These are phyloP conservation scores for Populus hybrid DNA, from an alignment of 441 rosid genomes.

Conservation along the genomic window DNA sequence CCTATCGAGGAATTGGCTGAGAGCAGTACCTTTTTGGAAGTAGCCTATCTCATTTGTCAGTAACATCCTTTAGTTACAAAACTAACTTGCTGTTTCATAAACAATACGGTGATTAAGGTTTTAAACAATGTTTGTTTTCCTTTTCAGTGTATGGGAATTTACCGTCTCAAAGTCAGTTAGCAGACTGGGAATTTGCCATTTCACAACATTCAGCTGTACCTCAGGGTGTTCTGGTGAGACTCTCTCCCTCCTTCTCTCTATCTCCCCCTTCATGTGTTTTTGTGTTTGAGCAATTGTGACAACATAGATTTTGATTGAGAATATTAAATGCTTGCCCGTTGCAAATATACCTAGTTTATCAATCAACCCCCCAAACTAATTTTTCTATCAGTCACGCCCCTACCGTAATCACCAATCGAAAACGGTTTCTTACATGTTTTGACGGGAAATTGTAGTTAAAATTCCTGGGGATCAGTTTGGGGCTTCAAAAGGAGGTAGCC, in stretches of 20 bases:
- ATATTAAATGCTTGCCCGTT: too few species aligned
- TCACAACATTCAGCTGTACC: slow-evolving; percentile 99
- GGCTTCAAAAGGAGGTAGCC: neutral
- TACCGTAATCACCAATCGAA: neutral
- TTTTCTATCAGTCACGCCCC: neutral
- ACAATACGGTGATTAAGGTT: neutral
- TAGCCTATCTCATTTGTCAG: slow-evolving; percentile 58
- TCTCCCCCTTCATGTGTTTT: neutral
- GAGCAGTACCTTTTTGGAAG: slow-evolving; percentile 71
- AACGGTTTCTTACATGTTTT: neutral
- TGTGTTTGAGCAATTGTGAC: neutral
- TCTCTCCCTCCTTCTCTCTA: neutral
- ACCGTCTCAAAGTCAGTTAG: slow-evolving; percentile 77
- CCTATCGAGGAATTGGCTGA: slow-evolving; percentile 87
- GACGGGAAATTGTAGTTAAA: neutral
- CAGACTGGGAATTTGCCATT: slow-evolving; percentile 94
- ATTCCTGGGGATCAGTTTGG: neutral
- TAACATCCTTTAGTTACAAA: neutral
- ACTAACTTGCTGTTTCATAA: neutral
- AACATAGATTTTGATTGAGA: neutral
- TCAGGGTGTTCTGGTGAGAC: slow-evolving; percentile 73
- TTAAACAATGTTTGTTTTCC: neutral
- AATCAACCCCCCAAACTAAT: too few species aligned
- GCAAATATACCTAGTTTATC: too few species aligned
- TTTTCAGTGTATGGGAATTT: slow-evolving; percentile 87